Base-by-base conservation (phyloP, 2,329 filamentous ascomycete genomes). In the Phyllosticta citrichinensis region DNA sequence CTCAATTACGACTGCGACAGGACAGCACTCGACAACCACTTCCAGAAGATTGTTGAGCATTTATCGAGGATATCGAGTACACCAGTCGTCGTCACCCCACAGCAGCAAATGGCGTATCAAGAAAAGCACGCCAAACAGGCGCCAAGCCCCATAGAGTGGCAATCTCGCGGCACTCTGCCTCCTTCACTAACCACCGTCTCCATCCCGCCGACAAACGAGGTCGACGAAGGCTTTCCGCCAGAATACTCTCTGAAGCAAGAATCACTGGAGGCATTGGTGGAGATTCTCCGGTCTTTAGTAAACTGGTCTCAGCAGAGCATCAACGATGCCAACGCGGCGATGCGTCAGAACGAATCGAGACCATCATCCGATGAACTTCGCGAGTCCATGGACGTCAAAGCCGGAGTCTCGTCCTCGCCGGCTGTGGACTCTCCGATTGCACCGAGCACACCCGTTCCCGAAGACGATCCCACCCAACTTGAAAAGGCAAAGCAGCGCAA, bases 1-100 rank as follows among this genome's bases (percentile, higher is more conserved):
- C 83, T 99, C 64, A 99, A 99, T 74, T 99, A 99, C 70, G 94
- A 99, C 72, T 99, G 94, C 75, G 95, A 97, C 69, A 83, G 93
- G 63, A 91, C 91, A 51, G 85, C 86, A 10, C 84, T 97, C 63
- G 93, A 97, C 75, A 99, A 99, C 74, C 94, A 97, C 74, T 99
- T 96, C 73, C 94, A 99, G 74, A 80, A 83, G 66, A 87, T 97
- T 59, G 92, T 99, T 56, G 95, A 99, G 72, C 91, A 97, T 73
- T 78, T 99, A 19, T 94, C 93, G 33, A 88, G 87, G 67, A 88
- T 96, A 67, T 89, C 91, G 1, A 94, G 88, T 58, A 82, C 86
- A 10, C 87, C 92, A 0, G 86, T 96, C 4, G 73, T 85, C 10
- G 84, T 96, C 50, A 91, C 86, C 2, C 79, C 87, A 1, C 74